Percentiles rank a stretch among this genome's conserved stretches.
Evolutionary conservation across 768 basidiomycete species (phyloP).

Genomic region (Tulasnella sp.): DNA sequence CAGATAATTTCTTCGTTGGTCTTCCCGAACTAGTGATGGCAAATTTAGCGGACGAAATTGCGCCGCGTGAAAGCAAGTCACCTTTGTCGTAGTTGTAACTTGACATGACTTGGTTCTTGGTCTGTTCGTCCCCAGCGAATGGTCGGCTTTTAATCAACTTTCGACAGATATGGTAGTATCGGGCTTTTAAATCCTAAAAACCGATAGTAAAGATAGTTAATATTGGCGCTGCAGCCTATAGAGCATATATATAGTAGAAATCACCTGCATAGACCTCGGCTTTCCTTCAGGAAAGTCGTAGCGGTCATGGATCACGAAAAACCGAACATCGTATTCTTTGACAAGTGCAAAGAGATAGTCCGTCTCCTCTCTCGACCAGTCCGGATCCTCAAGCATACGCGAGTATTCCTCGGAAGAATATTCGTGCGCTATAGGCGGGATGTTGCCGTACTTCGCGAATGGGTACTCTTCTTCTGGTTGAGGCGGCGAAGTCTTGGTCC

Average conservation of each 20-base stretch:
- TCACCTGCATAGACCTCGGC: constrained; percentile 62
- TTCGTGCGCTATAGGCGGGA: constrained; percentile 45
- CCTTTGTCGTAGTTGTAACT: constrained; percentile 86
- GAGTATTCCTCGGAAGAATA: constrained; percentile 87
- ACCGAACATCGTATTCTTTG: constrained; percentile 76
- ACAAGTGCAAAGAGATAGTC: constrained; percentile 81
- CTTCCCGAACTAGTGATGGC: constrained; percentile 62
- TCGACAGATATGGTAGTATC: constrained; percentile 88
- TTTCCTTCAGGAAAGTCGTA: constrained; percentile 63
- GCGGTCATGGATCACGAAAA: constrained; percentile 84
- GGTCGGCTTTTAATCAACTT: constrained; percentile 78
- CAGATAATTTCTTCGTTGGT: constrained; percentile 81
- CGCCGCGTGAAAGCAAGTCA: constrained; percentile 28
- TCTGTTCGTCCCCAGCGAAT: constrained; percentile 72
- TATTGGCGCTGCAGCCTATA: not conserved
- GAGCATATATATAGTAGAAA: constrained; percentile 22
- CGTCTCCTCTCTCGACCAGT: constrained; percentile 92
- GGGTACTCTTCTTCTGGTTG: constrained; percentile 49
- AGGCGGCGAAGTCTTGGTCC: constrained; percentile 53
- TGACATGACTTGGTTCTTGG: constrained; percentile 56
- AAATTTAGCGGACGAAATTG: not conserved
- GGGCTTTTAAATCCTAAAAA: constrained; percentile 78
- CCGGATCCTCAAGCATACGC: constrained; percentile 53
- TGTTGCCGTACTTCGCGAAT: constrained; percentile 75
- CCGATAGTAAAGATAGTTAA: not conserved